A percentile compares a stretch with the other conserved stretches of the same genome.
phyloP scores from a whole-genome alignment of 1,284 basidiomycete species.

The Thecaphora thlaspeos region DNA sequence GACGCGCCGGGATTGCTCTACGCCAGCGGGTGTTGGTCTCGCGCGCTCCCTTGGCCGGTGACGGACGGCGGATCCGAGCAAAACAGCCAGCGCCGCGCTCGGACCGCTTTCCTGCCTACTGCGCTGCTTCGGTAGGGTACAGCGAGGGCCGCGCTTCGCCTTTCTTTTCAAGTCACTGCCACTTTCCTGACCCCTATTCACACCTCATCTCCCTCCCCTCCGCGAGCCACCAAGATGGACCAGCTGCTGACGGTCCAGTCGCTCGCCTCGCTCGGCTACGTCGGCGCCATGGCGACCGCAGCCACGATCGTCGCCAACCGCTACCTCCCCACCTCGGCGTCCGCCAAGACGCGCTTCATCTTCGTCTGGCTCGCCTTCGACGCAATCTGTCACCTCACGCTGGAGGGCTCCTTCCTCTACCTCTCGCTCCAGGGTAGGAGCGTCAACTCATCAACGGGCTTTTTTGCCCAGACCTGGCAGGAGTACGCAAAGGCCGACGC shows the following conservation, averaged over 20 bases:
- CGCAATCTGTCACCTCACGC: slow-evolving; percentile 40
- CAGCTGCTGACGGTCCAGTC: slow-evolving; percentile 32
- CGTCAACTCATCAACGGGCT: slow-evolving; percentile 29
- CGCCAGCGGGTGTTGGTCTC: too few relatives aligned
- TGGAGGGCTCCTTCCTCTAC: slow-evolving; percentile 52
- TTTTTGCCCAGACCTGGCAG: slow-evolving; percentile 48
- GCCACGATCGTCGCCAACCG: slow-evolving; percentile 16
- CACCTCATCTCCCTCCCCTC: too few relatives aligned
- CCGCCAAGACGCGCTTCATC: slow-evolving; percentile 20
- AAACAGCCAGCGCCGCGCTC: too few relatives aligned
- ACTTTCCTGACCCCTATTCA: background rate
- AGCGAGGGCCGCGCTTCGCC: too few relatives aligned
- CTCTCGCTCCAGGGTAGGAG: slow-evolving; percentile 33
- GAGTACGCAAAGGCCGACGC: slow-evolving; percentile 49
- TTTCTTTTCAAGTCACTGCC: background rate
- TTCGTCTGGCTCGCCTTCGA: slow-evolving; percentile 54
- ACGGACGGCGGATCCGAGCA: too few relatives aligned
- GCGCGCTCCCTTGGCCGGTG: too few relatives aligned
- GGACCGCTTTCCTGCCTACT: too few relatives aligned
- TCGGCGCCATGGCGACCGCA: slow-evolving; percentile 17
- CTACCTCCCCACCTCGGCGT: slow-evolving; percentile 4
- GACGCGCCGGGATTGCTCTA: too few relatives aligned
- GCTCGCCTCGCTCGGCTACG: slow-evolving; percentile 33
- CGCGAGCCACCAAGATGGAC: slow-evolving; percentile 13
- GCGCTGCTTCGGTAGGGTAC: too few relatives aligned